A percentile compares a stretch with the other conserved stretches of the same genome.
Conservation (phyloP, 345 rosid genomes). For the Moricandia arvensis region DNA sequence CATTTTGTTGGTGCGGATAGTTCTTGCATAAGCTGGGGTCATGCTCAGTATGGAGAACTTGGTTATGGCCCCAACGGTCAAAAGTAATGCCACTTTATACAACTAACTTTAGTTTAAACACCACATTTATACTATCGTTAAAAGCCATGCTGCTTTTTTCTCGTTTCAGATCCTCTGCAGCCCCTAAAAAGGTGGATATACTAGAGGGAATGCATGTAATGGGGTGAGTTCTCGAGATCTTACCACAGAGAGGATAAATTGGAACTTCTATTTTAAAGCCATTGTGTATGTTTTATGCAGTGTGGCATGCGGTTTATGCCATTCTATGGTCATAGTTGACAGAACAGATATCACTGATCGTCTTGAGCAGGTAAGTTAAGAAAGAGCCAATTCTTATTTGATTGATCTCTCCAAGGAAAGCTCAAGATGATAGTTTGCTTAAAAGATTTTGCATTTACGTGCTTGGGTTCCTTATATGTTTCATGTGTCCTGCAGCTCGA, state of each 20-base stretch:
- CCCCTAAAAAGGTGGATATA: slow-evolving; percentile 88
- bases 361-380: slow-evolving; percentile 72
- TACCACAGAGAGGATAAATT: neutral
- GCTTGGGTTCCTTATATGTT: neutral
- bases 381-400: neutral
- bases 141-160: slow-evolving; percentile 17
- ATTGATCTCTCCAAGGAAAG: neutral
- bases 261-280: neutral
- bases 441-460: neutral
- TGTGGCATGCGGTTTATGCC: slow-evolving; percentile 86
- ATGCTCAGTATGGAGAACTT: slow-evolving; percentile 87
- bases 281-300: slow-evolving; percentile 42
- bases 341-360: slow-evolving; percentile 60
- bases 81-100: slow-evolving; percentile 50
- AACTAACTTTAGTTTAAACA: neutral
- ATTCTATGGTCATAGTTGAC: slow-evolving; percentile 86
- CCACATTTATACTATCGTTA: slow-evolving; percentile 10
- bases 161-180: slow-evolving; percentile 76
- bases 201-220: slow-evolving; percentile 91
- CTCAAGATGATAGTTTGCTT: neutral
- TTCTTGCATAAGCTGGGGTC: slow-evolving; percentile 99
- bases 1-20: slow-evolving; percentile 95
- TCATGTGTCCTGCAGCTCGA: slow-evolving; percentile 67
- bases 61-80: slow-evolving; percentile 96
- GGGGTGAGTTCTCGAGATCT: slow-evolving; percentile 48